Percentiles rank a stretch among this genome's conserved stretches.
These are phyloP conservation scores for Asterella californica DNA, from an alignment of 225 moss, liverwort and hornwort genomes.

Conservation along the genomic window DNA sequence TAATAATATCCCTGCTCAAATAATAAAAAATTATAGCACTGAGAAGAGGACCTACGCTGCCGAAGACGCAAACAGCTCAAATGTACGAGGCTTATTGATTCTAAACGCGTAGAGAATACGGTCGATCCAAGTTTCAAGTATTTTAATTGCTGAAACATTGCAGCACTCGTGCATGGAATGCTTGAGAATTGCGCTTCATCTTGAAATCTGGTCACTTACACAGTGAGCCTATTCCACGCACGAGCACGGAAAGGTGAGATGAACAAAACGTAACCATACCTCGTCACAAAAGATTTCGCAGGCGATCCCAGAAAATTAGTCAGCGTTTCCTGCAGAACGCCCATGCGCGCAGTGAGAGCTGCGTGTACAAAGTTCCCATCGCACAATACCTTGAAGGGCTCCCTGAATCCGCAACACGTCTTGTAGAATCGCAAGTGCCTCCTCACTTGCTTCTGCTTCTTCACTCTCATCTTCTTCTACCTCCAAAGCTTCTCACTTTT, in stretches of 20 bases:
- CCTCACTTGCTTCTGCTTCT: conserved; percentile 87
- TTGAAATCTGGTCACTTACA: no score
- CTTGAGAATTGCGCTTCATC: no score
- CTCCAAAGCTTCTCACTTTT: neutral
- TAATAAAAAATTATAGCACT: no score
- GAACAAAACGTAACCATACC: conserved; percentile 32
- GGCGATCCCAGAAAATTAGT: conserved; percentile 60
- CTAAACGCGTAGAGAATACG: no score
- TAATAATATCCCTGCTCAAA: no score
- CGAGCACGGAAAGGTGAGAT: neutral
- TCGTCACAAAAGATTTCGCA: conserved; percentile 66
- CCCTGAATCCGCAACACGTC: conserved; percentile 87
- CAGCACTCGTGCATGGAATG: no score
- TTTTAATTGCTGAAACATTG: no score
- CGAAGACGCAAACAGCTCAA: no score
- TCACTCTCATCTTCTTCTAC: conserved; percentile 68
- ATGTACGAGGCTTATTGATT: no score
- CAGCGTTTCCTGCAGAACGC: conserved; percentile 58
- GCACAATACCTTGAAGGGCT: conserved; percentile 87
- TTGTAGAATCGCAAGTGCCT: conserved; percentile 79
- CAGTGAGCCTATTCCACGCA: no score
- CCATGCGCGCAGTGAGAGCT: conserved; percentile 55
- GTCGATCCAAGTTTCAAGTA: no score
- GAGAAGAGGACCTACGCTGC: no score
- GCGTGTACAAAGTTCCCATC: conserved; percentile 95